Conservation (phyloP, 345 rosid species). For the Aquilaria yunnanensis region DNA sequence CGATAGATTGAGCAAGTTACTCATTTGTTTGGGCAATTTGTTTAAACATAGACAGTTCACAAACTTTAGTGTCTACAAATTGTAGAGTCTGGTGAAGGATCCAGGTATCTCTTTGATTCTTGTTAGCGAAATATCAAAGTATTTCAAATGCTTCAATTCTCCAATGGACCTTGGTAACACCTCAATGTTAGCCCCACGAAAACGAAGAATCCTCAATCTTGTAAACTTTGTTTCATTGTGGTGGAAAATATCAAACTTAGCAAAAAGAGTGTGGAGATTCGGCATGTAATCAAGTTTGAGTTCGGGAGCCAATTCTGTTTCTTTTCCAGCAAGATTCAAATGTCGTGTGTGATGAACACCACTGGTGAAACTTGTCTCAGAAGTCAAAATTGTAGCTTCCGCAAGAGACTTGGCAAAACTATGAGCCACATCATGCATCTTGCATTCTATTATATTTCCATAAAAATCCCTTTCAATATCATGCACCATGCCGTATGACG, state of each 20-base stretch:
- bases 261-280: not conserved
- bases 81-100: conserved; percentile 12
- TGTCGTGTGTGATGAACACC: not conserved
- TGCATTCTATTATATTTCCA: not conserved
- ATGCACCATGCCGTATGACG: not conserved
- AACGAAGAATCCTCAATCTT: conserved; percentile 5
- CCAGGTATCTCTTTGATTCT: not conserved
- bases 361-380: not conserved
- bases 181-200: not conserved
- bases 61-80: conserved; percentile 12
- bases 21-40: conserved; percentile 2
- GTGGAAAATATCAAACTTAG: not conserved
- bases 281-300: not conserved
- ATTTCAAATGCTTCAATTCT: conserved; percentile 15
- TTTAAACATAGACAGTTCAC: not conserved
- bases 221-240: not conserved
- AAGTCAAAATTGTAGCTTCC: not conserved
- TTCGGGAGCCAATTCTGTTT: not conserved
- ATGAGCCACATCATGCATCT: conserved; percentile 28
- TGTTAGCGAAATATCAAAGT: conserved; percentile 14
- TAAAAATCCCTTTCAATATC: conserved; percentile 3
- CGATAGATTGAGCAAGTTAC: not conserved
- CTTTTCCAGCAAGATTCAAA: not conserved
- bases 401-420: conserved; percentile 19
- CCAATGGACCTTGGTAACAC: conserved; percentile 12